Percentiles rank a stretch among this genome's conserved stretches.
These are phyloP conservation scores for Phoma sp. DNA, from an alignment of 2,329 filamentous ascomycete genomes.

Conservation along the genomic window DNA sequence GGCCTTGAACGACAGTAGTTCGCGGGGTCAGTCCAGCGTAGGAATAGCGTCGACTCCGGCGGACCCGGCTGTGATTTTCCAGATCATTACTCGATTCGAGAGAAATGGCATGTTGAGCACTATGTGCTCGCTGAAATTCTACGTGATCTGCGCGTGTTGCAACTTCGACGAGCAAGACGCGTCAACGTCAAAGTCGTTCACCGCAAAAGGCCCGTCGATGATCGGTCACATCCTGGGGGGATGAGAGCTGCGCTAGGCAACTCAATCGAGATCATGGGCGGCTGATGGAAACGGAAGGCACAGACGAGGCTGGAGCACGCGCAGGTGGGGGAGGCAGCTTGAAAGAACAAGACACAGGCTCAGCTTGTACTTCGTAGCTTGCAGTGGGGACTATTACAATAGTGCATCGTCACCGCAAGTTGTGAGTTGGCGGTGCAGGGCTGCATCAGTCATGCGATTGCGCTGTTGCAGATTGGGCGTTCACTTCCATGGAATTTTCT, in stretches of 20 bases:
- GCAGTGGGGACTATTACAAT: background rate
- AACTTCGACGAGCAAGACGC: conserved; percentile 1
- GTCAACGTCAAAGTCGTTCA: conserved; percentile 2
- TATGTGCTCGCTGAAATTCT: background rate
- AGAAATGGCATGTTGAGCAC: background rate
- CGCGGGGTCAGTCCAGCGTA: background rate
- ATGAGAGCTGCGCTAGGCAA: conserved; percentile 1
- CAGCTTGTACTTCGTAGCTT: background rate
- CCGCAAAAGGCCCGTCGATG: conserved; percentile 14
- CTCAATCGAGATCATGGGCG: conserved; percentile 8
- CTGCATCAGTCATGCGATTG: conserved; percentile 4
- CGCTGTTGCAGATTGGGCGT: conserved; percentile 14
- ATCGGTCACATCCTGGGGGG: background rate
- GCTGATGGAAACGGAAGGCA: background rate
- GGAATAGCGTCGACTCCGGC: conserved; percentile 12
- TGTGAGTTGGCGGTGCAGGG: conserved; percentile 15
- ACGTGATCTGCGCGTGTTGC: conserved; percentile 1
- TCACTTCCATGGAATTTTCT: conserved; percentile 15
- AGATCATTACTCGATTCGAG: background rate
- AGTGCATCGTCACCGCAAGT: conserved; percentile 8
- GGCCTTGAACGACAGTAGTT: background rate
- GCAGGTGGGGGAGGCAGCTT: conserved; percentile 5
- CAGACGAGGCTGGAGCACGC: conserved; percentile 1
- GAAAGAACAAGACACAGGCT: background rate
- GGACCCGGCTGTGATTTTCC: background rate